Evolutionary conservation across 2,329 filamentous ascomycete species (phyloP), one percentile per base, ranked within the genome.

Genomic region (Sporothrix euskadiensis): DNA sequence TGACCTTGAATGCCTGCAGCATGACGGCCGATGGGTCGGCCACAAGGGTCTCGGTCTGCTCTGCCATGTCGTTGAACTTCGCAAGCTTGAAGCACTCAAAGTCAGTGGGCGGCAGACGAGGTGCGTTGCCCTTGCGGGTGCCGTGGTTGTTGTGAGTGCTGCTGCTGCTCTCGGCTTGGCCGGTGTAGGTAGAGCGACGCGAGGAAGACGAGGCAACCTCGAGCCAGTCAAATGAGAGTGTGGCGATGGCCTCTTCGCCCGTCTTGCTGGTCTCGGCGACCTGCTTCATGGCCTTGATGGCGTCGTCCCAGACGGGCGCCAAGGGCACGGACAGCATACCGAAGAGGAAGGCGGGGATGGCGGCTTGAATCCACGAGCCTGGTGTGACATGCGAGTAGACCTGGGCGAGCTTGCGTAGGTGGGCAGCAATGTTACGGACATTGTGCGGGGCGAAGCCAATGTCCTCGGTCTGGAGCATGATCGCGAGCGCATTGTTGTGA

Each of bases 241-340:
- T 86, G 1, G 91, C 89, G 52, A 98, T 86, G 22, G 87, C 84
- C 44, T 91, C 89, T 79, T 98, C 94, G 30, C 93, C 94, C 54
- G 84, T 82, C 76, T 91, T 90, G 69, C 72, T 73, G 30, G 86
- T 87, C 76, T 92, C 87, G 26, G 90, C 88, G 71, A 99, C 90
- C 70, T 91, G 86, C 78, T 93, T 92, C 78, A 99, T 83, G 0
- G 92, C 90, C 72, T 90, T 88, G 69, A 91, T 89, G 0, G 93
- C 88, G 78, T 97, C 93, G 74, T 97, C 93, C 93, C 95, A 98
- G 6, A 97, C 85, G 49, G 94, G 94, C 0, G 94, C 88, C 76
- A 98, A 86, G 77, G 92, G 93, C 68, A 97, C 90, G 0, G 94
- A 96, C 74, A 98, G 86, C 81, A 98, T 88, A 68, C 96, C 96